A percentile compares a stretch with the other conserved stretches of the same genome.
Conservation (phyloP, 805 yeast species). For the Isabelozyma gotoi region DNA sequence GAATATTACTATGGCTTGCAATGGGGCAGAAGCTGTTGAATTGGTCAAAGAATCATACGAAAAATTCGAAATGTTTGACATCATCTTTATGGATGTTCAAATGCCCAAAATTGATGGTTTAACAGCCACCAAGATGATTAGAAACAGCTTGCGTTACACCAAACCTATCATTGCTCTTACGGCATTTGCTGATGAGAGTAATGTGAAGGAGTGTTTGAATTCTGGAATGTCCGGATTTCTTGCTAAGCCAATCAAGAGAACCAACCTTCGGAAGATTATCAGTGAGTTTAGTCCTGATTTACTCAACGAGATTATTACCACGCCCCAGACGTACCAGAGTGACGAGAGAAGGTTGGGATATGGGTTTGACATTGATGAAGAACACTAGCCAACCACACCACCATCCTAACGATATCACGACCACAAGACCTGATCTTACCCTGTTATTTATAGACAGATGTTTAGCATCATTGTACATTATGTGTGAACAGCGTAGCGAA, state of each 20-base stretch:
- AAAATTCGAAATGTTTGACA: slow-evolving; percentile 50
- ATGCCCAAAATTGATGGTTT: slow-evolving; percentile 95
- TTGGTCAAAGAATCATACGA: slow-evolving; percentile 51
- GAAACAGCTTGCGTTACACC: slow-evolving; percentile 57
- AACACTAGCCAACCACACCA: no score
- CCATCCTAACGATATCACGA: not conserved
- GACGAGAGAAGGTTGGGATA: slow-evolving; percentile 29
- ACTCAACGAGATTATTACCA: slow-evolving; percentile 30
- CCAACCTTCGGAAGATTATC: slow-evolving; percentile 59
- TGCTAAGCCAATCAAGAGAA: slow-evolving; percentile 81
- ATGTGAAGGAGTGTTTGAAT: slow-evolving; percentile 77
- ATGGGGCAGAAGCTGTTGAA: slow-evolving; percentile 87
- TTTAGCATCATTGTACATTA: no score
- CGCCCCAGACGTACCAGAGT: slow-evolving; percentile 27
- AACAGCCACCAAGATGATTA: slow-evolving; percentile 72
- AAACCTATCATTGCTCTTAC: slow-evolving; percentile 91
- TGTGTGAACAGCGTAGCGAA: no score
- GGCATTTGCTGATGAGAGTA: slow-evolving; percentile 92
- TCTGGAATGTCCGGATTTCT: slow-evolving; percentile 94
- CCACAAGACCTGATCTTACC: not conserved
- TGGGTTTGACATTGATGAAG: slow-evolving; percentile 1
- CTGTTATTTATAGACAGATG: not conserved
- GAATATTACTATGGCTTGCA: slow-evolving; percentile 75
- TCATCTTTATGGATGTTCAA: slow-evolving; percentile 95
- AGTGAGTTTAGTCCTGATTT: slow-evolving; percentile 43